These are phyloP conservation scores for Aspergillus tamarii DNA, from an alignment of 2,329 filamentous ascomycete species.

Conservation along the genomic window DNA sequence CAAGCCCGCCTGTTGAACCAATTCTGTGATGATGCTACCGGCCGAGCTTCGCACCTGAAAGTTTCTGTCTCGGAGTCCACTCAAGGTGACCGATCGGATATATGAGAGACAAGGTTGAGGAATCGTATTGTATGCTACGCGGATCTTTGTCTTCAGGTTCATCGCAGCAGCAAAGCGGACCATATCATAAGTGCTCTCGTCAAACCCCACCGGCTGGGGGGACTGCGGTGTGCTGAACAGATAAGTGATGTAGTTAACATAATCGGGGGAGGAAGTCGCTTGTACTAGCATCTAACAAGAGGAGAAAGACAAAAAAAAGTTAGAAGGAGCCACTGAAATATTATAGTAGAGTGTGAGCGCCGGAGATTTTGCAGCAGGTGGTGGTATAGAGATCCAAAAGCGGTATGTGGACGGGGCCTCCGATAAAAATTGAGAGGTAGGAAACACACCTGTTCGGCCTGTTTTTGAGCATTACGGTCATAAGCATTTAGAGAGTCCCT, in stretches of 20 bases:
- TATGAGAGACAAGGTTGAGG: conserved; percentile 72
- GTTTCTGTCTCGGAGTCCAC: conserved; percentile 79
- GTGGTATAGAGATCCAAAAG: conserved; percentile 4
- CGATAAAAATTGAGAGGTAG: conserved; percentile 11
- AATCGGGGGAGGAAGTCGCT: conserved; percentile 84
- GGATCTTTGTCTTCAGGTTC: conserved; percentile 95
- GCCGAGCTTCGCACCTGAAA: conserved; percentile 84
- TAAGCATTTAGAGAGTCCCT: conserved; percentile 89
- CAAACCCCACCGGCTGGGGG: conserved; percentile 59
- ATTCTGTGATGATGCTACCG: conserved; percentile 91
- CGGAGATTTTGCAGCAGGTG: neutral
- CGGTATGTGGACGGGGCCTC: neutral
- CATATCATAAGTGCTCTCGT: conserved; percentile 67
- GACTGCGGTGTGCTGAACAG: conserved; percentile 75
- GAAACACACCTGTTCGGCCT: conserved; percentile 78
- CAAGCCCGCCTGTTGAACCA: conserved; percentile 81
- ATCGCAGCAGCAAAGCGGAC: conserved; percentile 86
- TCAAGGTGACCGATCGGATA: conserved; percentile 76
- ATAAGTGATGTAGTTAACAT: conserved; percentile 96
- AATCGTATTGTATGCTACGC: conserved; percentile 73
- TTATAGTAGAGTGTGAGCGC: neutral
- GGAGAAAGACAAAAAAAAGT: neutral
- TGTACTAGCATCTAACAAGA: conserved; percentile 79
- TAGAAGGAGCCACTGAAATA: conserved; percentile 21
- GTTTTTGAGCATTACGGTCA: conserved; percentile 78